phyloP scores from a whole-genome alignment of 208 protist species.

The Acanthamoeba sp. region DNA sequence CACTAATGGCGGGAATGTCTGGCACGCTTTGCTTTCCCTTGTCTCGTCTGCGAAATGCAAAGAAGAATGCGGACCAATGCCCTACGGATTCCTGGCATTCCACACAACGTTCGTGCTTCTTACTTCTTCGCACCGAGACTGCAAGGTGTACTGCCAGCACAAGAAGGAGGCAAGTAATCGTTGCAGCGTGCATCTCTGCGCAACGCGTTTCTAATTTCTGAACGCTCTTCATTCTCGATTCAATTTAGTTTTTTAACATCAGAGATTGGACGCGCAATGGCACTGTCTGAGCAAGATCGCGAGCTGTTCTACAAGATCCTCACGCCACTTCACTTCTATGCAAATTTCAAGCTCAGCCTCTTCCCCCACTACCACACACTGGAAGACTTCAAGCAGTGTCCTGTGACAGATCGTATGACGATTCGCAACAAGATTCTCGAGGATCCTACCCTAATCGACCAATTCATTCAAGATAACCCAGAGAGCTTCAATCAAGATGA shows the following conservation, averaged over 20 bases:
- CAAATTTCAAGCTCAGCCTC: slow-evolving; percentile 13
- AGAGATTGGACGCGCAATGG: no score
- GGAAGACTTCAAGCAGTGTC: slow-evolving; percentile 27
- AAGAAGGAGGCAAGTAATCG: background rate
- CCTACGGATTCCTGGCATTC: background rate
- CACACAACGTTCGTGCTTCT: background rate
- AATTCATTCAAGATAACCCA: slow-evolving; percentile 7
- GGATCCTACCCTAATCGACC: slow-evolving; percentile 21
- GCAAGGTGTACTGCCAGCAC: background rate
- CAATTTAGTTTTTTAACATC: background rate
- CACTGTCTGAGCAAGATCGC: slow-evolving; percentile 13
- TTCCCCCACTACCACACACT: background rate
- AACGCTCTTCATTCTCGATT: background rate
- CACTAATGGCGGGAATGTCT: background rate
- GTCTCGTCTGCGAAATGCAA: background rate
- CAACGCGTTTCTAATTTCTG: background rate
- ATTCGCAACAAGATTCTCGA: slow-evolving; percentile 54
- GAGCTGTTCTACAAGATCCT: slow-evolving; percentile 59
- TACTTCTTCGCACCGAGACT: background rate
- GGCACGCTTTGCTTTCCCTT: background rate
- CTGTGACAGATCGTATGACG: background rate
- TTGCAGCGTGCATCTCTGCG: no score
- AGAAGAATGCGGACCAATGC: background rate
- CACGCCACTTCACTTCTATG: slow-evolving; percentile 47
- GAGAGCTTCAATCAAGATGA: slow-evolving; percentile 42